Conservation (phyloP, 1,139 yeast species). For the Wickerhamiella pararugosa region DNA sequence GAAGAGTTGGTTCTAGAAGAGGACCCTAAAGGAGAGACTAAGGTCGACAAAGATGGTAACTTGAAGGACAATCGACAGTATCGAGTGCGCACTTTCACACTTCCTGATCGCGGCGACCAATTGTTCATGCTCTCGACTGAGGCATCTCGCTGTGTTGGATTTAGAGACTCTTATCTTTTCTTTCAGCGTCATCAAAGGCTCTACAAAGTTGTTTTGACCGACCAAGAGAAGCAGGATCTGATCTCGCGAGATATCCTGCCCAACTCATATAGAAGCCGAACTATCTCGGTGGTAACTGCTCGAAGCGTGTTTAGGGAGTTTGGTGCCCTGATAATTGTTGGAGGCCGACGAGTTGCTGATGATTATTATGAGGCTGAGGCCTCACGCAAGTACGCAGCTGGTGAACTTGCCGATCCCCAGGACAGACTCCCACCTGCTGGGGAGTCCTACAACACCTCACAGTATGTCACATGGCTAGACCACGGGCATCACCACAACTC, state of each 20-base stretch:
- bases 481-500: slow-evolving; percentile 27
- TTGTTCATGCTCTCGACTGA: slow-evolving; percentile 87
- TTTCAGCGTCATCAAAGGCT: slow-evolving; percentile 71
- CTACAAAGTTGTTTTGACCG: slow-evolving; percentile 58
- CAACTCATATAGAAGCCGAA: slow-evolving; percentile 77
- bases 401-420: slow-evolving; percentile 66
- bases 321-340: slow-evolving; percentile 69
- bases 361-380: slow-evolving; percentile 80
- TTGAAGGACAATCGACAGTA: slow-evolving; percentile 64
- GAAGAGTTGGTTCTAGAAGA: slow-evolving; percentile 75
- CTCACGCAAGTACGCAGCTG: slow-evolving; percentile 58
- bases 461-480: slow-evolving; percentile 40
- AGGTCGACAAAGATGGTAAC: slow-evolving; percentile 54
- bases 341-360: slow-evolving; percentile 70
- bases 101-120: slow-evolving; percentile 55
- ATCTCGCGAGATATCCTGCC: slow-evolving; percentile 76
- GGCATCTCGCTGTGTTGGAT: slow-evolving; percentile 90
- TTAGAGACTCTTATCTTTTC: slow-evolving; percentile 79
- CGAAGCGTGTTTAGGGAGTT: slow-evolving; percentile 81
- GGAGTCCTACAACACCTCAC: slow-evolving; percentile 32
- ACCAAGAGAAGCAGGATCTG: slow-evolving; percentile 69
- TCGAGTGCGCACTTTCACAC: slow-evolving; percentile 68
- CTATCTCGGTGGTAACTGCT: slow-evolving; percentile 83
- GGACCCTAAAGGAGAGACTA: slow-evolving; percentile 67
- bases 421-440: slow-evolving; percentile 35